Percentiles rank a stretch among this genome's conserved stretches.
Conservation (phyloP, 2,329 filamentous ascomycete genomes). For the Diplodia corticola region DNA sequence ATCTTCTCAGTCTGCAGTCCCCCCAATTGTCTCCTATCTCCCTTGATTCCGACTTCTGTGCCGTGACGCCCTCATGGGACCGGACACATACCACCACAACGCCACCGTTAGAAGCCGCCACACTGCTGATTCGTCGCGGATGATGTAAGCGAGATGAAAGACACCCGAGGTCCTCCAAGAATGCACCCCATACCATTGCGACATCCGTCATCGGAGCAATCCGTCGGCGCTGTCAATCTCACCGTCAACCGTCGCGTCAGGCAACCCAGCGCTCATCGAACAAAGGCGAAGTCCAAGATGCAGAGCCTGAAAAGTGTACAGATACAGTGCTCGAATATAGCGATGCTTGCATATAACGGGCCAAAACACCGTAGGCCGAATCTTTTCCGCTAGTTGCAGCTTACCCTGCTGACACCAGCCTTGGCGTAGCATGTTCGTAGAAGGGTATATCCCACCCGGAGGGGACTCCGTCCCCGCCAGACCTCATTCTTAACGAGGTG, state of each 20-base stretch:
- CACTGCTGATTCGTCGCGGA: background rate
- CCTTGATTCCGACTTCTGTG: background rate
- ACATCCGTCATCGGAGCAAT: background rate
- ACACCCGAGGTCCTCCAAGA: background rate
- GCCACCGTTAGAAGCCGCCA: background rate
- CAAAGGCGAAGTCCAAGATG: background rate
- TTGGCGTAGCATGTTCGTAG: too few relatives aligned
- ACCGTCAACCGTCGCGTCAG: background rate
- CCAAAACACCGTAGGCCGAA: background rate
- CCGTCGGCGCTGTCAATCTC: background rate
- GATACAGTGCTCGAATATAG: background rate
- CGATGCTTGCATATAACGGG: background rate
- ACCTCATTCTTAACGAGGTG: background rate
- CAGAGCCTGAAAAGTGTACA: too few relatives aligned
- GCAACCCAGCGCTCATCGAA: background rate
- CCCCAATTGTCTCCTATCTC: background rate
- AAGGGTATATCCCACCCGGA: background rate
- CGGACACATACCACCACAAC: background rate
- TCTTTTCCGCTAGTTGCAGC: background rate
- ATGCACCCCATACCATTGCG: slow-evolving; percentile 9
- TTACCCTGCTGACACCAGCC: background rate
- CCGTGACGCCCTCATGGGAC: background rate
- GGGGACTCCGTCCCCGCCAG: background rate
- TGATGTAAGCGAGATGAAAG: background rate
- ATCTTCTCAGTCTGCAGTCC: too few relatives aligned